Conservation (phyloP, 305 asterid genomes). For the Withania somnifera region DNA sequence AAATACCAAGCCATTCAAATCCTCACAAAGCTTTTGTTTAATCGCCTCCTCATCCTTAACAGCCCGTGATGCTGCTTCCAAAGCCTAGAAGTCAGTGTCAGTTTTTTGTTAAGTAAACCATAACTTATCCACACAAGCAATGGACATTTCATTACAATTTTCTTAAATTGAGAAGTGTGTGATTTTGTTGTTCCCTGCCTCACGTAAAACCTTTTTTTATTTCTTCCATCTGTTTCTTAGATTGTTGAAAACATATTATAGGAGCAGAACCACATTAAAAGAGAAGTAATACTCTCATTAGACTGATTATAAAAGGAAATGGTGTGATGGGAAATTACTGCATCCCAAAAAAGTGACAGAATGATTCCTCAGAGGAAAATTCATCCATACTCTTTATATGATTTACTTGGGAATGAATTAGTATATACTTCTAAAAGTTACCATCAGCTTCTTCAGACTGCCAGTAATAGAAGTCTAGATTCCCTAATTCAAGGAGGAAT, state of each 20-base stretch:
- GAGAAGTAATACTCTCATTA: not conserved
- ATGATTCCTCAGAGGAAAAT: not conserved
- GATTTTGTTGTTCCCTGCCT: not conserved
- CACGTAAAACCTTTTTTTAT: not conserved
- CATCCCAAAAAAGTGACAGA: not conserved
- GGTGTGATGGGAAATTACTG: not conserved
- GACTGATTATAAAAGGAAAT: not conserved
- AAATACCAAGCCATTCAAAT: conserved; percentile 61
- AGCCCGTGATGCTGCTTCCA: conserved; percentile 79
- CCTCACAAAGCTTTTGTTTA: conserved; percentile 84
- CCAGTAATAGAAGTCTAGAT: not conserved
- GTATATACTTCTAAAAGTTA: not conserved
- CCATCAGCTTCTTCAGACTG: not conserved
- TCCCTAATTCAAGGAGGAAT: not conserved
- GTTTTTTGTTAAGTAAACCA: not conserved
- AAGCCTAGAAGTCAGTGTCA: conserved; percentile 39
- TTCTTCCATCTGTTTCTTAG: not conserved
- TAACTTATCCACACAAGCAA: not conserved
- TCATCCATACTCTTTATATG: not conserved
- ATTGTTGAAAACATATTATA: not conserved
- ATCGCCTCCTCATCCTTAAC: conserved; percentile 80
- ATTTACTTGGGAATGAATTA: not conserved
- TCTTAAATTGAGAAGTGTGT: not conserved
- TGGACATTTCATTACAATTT: not conserved
- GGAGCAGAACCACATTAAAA: not conserved